Percentiles rank a stretch among this genome's conserved stretches.
phyloP scores from a whole-genome alignment of 768 basidiomycete genomes.

The Mycena pura region DNA sequence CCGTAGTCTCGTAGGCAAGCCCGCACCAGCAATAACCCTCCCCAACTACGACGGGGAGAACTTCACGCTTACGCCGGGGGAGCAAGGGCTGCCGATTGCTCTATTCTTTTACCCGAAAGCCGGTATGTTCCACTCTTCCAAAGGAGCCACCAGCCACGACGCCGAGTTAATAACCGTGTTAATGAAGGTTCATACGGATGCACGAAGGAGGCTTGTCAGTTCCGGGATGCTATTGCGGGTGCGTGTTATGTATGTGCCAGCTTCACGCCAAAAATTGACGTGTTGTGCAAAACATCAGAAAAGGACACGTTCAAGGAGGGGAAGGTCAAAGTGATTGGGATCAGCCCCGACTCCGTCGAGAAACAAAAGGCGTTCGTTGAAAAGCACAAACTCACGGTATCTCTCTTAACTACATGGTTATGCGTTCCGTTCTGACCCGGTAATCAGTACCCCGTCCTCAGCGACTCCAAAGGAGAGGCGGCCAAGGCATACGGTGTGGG shows the following conservation, averaged over 20 bases:
- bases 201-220: constrained; percentile 82
- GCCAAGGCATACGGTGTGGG: constrained; percentile 71
- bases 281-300: constrained; percentile 45
- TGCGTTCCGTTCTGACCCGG: not conserved
- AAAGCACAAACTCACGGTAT: constrained; percentile 68
- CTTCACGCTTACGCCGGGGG: constrained; percentile 66
- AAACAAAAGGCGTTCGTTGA: constrained; percentile 81
- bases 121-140: constrained; percentile 45
- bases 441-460: constrained; percentile 78
- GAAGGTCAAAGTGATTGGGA: constrained; percentile 72
- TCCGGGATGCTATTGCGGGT: constrained; percentile 81
- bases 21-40: constrained; percentile 71
- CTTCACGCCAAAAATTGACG: not conserved
- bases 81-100: constrained; percentile 63
- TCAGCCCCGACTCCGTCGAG: constrained; percentile 74
- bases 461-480: constrained; percentile 68
- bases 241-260: constrained; percentile 30
- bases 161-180: not conserved
- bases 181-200: constrained; percentile 78
- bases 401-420: constrained; percentile 23
- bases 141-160: not conserved
- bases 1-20: constrained; percentile 64
- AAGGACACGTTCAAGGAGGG: constrained; percentile 69
- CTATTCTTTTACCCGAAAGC: constrained; percentile 84
- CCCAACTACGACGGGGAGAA: constrained; percentile 66